A percentile compares a stretch with the other conserved stretches of the same genome.
These are phyloP conservation scores for Austroboletus niveus DNA, from an alignment of 1,284 basidiomycete species.

Conservation along the genomic window DNA sequence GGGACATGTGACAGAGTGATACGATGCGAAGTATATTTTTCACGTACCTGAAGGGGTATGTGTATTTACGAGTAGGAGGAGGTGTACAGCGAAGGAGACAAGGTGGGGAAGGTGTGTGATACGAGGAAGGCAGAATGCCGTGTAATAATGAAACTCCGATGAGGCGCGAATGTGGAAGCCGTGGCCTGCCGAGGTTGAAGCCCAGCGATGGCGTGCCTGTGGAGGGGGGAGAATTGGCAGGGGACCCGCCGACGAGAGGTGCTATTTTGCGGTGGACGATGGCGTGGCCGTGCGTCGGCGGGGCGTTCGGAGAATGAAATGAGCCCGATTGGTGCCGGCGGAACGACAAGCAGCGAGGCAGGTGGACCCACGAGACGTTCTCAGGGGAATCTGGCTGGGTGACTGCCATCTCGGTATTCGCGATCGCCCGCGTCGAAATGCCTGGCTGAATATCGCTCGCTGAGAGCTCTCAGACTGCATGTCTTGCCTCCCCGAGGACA, in stretches of 20 bases:
- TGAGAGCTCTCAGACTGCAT: no score
- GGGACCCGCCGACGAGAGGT: no score
- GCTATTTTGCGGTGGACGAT: not conserved
- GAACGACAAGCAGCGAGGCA: not conserved
- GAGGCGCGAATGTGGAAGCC: slow-evolving; percentile 30
- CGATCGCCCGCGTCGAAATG: not conserved
- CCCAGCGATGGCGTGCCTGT: not conserved
- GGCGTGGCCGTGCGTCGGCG: not conserved
- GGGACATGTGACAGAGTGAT: slow-evolving; percentile 3
- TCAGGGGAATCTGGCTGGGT: slow-evolving; percentile 9
- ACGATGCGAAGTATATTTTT: slow-evolving; percentile 18
- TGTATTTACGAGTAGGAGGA: slow-evolving; percentile 22
- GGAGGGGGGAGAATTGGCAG: not conserved
- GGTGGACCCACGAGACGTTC: slow-evolving; percentile 8
- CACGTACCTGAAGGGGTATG: slow-evolving; percentile 22
- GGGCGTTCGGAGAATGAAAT: slow-evolving; percentile 16
- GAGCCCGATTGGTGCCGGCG: slow-evolving; percentile 13
- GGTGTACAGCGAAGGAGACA: slow-evolving; percentile 34
- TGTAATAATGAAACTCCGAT: slow-evolving; percentile 35
- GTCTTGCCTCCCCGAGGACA: not conserved
- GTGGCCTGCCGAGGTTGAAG: not conserved
- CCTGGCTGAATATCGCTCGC: no score
- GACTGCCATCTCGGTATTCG: no score
- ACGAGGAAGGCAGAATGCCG: slow-evolving; percentile 30
- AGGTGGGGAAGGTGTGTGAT: slow-evolving; percentile 35